Evolutionary conservation across 2,329 filamentous ascomycete genomes (phyloP), one percentile per base, ranked within the genome.

Genomic region (Xylaria sp.): DNA sequence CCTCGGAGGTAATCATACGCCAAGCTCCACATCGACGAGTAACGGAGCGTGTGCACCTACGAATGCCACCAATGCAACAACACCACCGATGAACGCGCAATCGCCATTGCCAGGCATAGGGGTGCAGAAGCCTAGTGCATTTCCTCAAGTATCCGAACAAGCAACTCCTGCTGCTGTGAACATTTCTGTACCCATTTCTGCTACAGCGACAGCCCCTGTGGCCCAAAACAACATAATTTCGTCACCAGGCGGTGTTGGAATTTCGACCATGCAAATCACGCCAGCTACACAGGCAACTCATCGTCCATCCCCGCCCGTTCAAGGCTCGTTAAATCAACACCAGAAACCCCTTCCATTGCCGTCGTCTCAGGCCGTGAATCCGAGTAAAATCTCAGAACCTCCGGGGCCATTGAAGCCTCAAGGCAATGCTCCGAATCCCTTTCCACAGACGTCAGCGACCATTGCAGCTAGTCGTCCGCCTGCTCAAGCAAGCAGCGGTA

Each of bases 191-290:
- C 52, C 62, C 10, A 13, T 8, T 2, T 23, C 48, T 10, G 29
- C 23, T 11, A n/a, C 35, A 15, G 17, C 44, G 19, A 29, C n/a
- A n/a, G n/a, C 25, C 23, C 46, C 43, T 15, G 13, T 15, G 3
- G 4, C 17, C 11, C 60, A 63, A 1, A 3, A 37, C 15, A 38
- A 37, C 21, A 5, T 25, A 25, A 38, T 13, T 4, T 41, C 23
- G 4, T 17, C 62, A 33, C 33, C 62, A 41, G 38, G 43, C n/a
- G 47, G 58, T 54, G 13, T 13, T 3, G 56, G 38, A 37, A 56
- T 3, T 21, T 3, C 19, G 33, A 17, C 43, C 15, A 51, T 33
- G 15, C 60, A 61, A 21, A 33, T 6, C 19, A 8, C 11, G 21
- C 43, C 56, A 31, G 46, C 56, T 25, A 29, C 19, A 25, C 57